Conservation (phyloP, 805 yeast species). For the Candida coquimbonensis region DNA sequence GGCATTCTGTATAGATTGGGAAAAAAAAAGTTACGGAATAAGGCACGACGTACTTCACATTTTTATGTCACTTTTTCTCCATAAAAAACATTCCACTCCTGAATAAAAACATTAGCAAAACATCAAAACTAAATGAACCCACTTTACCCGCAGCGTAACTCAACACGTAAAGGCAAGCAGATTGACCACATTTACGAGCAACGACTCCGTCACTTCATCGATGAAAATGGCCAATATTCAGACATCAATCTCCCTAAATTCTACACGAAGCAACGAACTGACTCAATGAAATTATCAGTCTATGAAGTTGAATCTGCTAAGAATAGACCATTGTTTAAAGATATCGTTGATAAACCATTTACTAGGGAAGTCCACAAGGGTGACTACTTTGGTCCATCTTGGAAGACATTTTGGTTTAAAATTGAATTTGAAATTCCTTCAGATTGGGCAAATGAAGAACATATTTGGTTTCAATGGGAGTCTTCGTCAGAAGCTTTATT, state of each 20-base stretch:
- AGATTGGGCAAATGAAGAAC: constrained; percentile 34
- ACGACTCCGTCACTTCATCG: constrained; percentile 70
- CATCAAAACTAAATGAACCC: no score
- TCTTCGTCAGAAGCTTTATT: constrained; percentile 80
- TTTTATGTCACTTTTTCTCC: no score
- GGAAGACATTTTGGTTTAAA: constrained; percentile 96
- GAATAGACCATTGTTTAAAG: constrained; percentile 39
- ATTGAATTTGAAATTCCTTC: constrained; percentile 58
- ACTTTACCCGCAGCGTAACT: constrained; percentile 34
- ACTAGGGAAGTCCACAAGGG: constrained; percentile 61
- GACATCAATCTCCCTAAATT: constrained; percentile 74
- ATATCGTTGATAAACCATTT: constrained; percentile 24
- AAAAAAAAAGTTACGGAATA: no score
- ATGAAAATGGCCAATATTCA: constrained; percentile 78
- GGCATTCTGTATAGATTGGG: no score
- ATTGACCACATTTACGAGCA: constrained; percentile 66
- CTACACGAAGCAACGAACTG: constrained; percentile 56
- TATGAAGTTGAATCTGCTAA: constrained; percentile 57
- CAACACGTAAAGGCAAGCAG: constrained; percentile 64
- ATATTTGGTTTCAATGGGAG: constrained; percentile 74
- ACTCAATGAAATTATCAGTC: constrained; percentile 33
- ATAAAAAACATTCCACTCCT: no score
- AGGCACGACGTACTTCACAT: no score
- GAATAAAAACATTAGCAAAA: no score
- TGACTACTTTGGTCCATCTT: constrained; percentile 83